These are phyloP conservation scores for Trichophaea hybrida DNA, from an alignment of 2,329 filamentous ascomycete genomes.

Conservation along the genomic window DNA sequence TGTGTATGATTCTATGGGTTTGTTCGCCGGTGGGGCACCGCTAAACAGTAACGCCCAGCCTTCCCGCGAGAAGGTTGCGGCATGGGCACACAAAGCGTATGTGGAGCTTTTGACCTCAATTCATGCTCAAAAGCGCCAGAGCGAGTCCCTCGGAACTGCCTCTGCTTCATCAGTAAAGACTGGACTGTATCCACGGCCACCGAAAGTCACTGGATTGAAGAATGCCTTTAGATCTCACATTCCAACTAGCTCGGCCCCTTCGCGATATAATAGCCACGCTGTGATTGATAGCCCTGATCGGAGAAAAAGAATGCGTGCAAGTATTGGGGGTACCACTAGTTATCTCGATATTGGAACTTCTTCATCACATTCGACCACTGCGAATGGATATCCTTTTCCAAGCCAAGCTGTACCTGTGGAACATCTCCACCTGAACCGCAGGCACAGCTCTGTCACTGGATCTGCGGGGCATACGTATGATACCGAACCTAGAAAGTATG, in stretches of 20 bases:
- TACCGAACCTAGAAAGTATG: neutral
- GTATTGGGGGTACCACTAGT: slow-evolving; percentile 5
- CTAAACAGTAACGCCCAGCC: slow-evolving; percentile 24
- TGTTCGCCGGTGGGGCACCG: neutral
- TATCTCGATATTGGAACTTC: slow-evolving; percentile 17
- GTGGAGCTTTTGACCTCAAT: slow-evolving; percentile 53
- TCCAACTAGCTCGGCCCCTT: neutral
- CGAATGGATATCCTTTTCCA: slow-evolving; percentile 8
- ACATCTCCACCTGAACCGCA: neutral
- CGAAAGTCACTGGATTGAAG: neutral
- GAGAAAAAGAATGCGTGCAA: slow-evolving; percentile 12
- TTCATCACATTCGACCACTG: slow-evolving; percentile 14
- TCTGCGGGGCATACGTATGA: neutral
- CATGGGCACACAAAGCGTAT: slow-evolving; percentile 59
- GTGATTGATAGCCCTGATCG: slow-evolving; percentile 8
- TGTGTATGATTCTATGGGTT: neutral
- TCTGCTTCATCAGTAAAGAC: slow-evolving; percentile 4
- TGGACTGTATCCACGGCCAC: slow-evolving; percentile 15
- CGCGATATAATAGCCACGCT: neutral
- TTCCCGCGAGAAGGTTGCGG: slow-evolving; percentile 54
- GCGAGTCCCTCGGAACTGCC: neutral
- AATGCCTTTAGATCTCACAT: neutral
- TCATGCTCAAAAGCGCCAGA: slow-evolving; percentile 40
- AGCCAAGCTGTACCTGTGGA: neutral
- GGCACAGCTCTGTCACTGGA: neutral